A percentile compares a stretch with the other conserved stretches of the same genome.
phyloP scores from a whole-genome alignment of 768 basidiomycete species.

The Leccinum truebloodii region DNA sequence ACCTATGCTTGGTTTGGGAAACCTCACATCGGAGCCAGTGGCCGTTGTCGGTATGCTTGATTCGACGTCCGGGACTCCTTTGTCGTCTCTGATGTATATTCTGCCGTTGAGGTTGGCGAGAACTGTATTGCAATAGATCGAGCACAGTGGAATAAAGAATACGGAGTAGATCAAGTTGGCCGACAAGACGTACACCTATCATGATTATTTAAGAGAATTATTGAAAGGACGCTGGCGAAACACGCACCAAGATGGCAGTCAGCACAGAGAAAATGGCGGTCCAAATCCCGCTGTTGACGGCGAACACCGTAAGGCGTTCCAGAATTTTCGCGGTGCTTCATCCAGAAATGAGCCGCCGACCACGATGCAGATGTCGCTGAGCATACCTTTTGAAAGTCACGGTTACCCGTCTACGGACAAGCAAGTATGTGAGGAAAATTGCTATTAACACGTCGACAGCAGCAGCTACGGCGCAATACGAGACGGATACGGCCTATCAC shows the following conservation, averaged over 20 bases:
- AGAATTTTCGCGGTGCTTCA: not conserved
- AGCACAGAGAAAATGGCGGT: slow-evolving; percentile 4
- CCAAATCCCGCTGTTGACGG: slow-evolving; percentile 6
- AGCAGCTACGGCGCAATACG: slow-evolving; percentile 1
- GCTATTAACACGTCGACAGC: slow-evolving; percentile 1
- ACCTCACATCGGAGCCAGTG: not conserved
- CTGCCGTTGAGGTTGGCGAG: slow-evolving; percentile 2
- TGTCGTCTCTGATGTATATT: not conserved
- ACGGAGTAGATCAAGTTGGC: not conserved
- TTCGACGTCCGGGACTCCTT: not conserved
- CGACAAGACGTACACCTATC: slow-evolving; percentile 1
- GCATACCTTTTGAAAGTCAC: not conserved
- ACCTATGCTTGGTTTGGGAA: not conserved
- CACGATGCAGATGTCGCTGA: not conserved
- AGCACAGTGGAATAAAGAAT: not conserved
- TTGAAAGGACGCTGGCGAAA: not conserved
- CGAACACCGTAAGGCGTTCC: slow-evolving; percentile 3
- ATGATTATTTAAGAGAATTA: not conserved
- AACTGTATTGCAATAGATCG: slow-evolving; percentile 3
- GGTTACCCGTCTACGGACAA: not conserved
- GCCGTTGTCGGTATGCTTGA: not conserved
- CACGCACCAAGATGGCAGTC: slow-evolving; percentile 3
- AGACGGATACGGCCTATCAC: slow-evolving; percentile 2
- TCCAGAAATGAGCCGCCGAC: not conserved
- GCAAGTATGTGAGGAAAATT: slow-evolving; percentile 2